Conservation (phyloP, 140 eudicot genomes). For the Cichorium intybus region DNA sequence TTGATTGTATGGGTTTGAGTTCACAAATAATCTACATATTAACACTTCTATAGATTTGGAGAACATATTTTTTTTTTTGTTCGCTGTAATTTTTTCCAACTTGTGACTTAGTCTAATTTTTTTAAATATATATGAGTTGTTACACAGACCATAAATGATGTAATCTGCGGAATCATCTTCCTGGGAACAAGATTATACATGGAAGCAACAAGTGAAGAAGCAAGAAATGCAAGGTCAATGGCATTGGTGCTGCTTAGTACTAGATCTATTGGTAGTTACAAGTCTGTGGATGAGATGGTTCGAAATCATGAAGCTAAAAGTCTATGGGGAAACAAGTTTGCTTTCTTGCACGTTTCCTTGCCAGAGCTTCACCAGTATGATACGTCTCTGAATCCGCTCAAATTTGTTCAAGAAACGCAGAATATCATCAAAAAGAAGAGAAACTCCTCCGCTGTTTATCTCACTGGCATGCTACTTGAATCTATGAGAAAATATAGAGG, state of each 20-base stretch:
- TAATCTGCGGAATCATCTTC: slow-evolving; percentile 44
- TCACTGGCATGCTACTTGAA: background rate
- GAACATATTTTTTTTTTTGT: too few relatives aligned
- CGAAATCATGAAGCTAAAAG: slow-evolving; percentile 29
- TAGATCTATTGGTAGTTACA: slow-evolving; percentile 46
- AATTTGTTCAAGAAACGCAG: background rate
- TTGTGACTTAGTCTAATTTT: background rate
- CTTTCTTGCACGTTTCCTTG: slow-evolving; percentile 43
- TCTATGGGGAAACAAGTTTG: slow-evolving; percentile 68
- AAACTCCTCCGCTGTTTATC: background rate
- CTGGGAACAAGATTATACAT: slow-evolving; percentile 56
- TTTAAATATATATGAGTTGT: background rate
- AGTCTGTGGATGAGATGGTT: slow-evolving; percentile 49
- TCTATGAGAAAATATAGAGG: background rate
- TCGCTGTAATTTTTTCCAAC: too few relatives aligned
- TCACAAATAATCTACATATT: too few relatives aligned
- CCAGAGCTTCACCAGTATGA: slow-evolving; percentile 31
- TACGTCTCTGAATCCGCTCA: slow-evolving; percentile 33
- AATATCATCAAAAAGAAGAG: background rate
- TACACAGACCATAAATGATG: slow-evolving; percentile 61
- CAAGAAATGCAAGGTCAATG: slow-evolving; percentile 33
- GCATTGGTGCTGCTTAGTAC: slow-evolving; percentile 63
- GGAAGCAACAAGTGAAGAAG: slow-evolving; percentile 32
- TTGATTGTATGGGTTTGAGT: too few relatives aligned
- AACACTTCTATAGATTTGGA: too few relatives aligned